phyloP scores from a whole-genome alignment of 1,284 basidiomycete species.

The Cryptococcus amylolentus region DNA sequence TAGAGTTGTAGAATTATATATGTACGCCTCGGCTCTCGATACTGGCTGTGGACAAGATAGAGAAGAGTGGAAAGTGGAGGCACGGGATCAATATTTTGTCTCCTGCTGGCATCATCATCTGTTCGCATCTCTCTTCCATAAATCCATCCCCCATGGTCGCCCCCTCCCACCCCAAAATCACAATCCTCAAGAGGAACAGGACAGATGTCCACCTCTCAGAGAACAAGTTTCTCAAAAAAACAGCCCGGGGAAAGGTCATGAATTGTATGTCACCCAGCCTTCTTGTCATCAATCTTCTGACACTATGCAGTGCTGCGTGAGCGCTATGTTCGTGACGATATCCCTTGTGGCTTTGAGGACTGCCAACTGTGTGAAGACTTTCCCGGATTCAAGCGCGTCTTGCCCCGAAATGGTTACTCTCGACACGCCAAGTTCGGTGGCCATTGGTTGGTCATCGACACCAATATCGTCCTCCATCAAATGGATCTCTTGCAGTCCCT shows the following conservation, averaged over 20 bases:
- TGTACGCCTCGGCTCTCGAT: too few relatives aligned
- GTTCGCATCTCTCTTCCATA: too few relatives aligned
- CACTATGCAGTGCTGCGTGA: conserved; percentile 72
- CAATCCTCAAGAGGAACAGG: conserved; percentile 69
- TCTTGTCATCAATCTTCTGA: background rate
- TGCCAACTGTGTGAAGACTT: conserved; percentile 62
- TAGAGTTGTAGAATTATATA: too few relatives aligned
- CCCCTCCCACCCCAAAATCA: conserved; percentile 53
- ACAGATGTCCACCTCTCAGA: conserved; percentile 73
- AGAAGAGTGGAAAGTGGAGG: too few relatives aligned
- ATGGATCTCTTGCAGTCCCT: conserved; percentile 87
- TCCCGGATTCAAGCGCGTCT: conserved; percentile 49
- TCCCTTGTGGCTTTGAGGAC: conserved; percentile 77
- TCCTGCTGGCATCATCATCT: too few relatives aligned
- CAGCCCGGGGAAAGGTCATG: conserved; percentile 86
- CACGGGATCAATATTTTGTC: too few relatives aligned
- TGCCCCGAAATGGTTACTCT: conserved; percentile 57
- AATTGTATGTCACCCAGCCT: conserved; percentile 61
- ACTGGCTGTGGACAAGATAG: too few relatives aligned
- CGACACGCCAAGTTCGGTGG: conserved; percentile 53
- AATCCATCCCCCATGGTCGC: too few relatives aligned
- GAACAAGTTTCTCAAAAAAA: conserved; percentile 91
- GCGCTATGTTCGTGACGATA: conserved; percentile 88
- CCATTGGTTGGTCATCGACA: conserved; percentile 88
- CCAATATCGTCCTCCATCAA: conserved; percentile 93